Evolutionary conservation across 495 filamentous ascomycete species (phyloP).

Genomic region (Xanthoparmelia taractica): DNA sequence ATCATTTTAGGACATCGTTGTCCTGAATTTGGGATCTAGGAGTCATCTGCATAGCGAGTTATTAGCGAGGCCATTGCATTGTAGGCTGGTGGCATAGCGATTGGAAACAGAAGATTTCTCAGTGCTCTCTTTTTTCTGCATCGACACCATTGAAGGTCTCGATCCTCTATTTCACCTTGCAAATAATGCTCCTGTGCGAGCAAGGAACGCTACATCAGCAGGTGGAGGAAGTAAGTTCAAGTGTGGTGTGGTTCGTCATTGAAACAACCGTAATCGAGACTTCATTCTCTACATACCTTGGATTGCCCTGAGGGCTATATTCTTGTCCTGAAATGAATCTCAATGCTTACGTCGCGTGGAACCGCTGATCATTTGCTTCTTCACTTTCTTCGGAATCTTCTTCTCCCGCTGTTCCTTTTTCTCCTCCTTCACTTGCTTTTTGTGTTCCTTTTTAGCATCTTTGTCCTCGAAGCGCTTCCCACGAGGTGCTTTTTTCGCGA

Average conservation of each 20-base stretch:
- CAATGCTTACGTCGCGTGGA: conserved; percentile 42
- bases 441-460: conserved; percentile 80
- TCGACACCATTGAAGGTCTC: conserved; percentile 6
- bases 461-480: conserved; percentile 91
- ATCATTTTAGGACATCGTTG: background rate
- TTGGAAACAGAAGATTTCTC: conserved; percentile 12
- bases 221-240: conserved; percentile 21
- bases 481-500: conserved; percentile 61
- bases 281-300: conserved; percentile 4
- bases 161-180: conserved; percentile 3
- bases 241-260: conserved; percentile 20
- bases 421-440: conserved; percentile 85
- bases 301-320: background rate
- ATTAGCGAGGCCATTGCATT: conserved; percentile 6
- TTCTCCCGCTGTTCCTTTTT: conserved; percentile 84
- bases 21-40: background rate
- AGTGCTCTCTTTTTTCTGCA: conserved; percentile 33
- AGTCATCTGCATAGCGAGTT: background rate
- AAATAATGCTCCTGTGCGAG: conserved; percentile 20
- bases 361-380: conserved; percentile 63
- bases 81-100: background rate
- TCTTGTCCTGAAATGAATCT: background rate
- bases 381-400: conserved; percentile 92
- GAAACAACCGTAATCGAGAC: background rate
- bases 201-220: conserved; percentile 23